phyloP scores from a whole-genome alignment of 2,329 filamentous ascomycete genomes.

The Stagonosporopsis rhizophila region DNA sequence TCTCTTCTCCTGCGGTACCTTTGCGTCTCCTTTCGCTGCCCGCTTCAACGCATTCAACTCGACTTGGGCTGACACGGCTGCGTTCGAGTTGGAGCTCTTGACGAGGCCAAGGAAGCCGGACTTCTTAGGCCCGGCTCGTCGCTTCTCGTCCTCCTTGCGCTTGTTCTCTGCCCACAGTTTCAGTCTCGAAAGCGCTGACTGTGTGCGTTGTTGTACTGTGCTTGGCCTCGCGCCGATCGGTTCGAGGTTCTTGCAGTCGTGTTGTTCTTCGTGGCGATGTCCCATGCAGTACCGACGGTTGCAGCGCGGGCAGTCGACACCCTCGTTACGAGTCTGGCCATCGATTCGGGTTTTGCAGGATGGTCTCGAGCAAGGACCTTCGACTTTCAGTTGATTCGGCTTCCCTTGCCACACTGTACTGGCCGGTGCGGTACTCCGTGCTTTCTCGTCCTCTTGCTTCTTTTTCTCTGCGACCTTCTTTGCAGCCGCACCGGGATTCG shows the following conservation, averaged over 20 bases:
- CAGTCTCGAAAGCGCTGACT: conserved; percentile 77
- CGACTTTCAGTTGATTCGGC: not conserved
- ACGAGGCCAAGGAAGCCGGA: conserved; percentile 35
- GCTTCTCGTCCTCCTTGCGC: conserved; percentile 72
- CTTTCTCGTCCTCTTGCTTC: not conserved
- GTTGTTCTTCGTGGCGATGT: conserved; percentile 79
- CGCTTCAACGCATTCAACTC: conserved; percentile 83
- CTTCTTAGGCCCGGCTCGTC: conserved; percentile 28
- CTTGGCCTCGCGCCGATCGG: conserved; percentile 61
- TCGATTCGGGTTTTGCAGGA: conserved; percentile 75
- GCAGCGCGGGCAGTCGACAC: conserved; percentile 74
- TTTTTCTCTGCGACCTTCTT: not conserved
- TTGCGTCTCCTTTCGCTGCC: conserved; percentile 87
- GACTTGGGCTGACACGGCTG: conserved; percentile 67
- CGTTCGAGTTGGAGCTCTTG: conserved; percentile 27
- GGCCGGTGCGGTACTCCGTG: not conserved
- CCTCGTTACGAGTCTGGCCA: conserved; percentile 67
- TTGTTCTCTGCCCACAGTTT: conserved; percentile 82
- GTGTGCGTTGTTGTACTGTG: conserved; percentile 65
- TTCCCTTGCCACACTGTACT: not conserved
- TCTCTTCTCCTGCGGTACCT: conserved; percentile 80
- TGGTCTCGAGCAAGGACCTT: conserved; percentile 63
- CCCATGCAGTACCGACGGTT: conserved; percentile 79
- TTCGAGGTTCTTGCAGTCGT: conserved; percentile 80
- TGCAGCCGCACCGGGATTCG: conserved; percentile 56